A percentile compares a stretch with the other conserved stretches of the same genome.
These are phyloP conservation scores for Penicillium subrubescens DNA, from an alignment of 495 filamentous ascomycete genomes.

Conservation along the genomic window DNA sequence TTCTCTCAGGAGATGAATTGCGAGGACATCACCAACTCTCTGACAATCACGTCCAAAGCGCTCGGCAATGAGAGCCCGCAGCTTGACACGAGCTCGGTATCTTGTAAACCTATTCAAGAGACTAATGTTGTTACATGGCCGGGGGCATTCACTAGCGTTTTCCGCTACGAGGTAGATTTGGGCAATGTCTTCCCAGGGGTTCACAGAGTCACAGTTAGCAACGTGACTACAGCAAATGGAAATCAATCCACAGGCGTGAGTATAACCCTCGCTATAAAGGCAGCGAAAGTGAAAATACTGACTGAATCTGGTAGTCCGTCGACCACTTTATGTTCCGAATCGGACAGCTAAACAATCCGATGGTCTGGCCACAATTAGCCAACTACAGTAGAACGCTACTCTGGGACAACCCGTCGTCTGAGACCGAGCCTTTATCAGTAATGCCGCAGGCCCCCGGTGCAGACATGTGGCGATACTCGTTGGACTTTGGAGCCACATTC, in stretches of 20 bases:
- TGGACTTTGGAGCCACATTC: slow-evolving; percentile 51
- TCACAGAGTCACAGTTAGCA: slow-evolving; percentile 13
- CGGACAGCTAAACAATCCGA: slow-evolving; percentile 46
- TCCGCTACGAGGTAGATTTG: slow-evolving; percentile 43
- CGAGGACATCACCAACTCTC: slow-evolving; percentile 40
- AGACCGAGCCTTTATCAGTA: slow-evolving; percentile 39
- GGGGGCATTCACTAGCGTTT: slow-evolving; percentile 35
- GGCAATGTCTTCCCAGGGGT: slow-evolving; percentile 51
- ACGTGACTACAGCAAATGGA: not conserved
- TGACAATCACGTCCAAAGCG: slow-evolving; percentile 51
- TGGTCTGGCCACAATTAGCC: slow-evolving; percentile 50
- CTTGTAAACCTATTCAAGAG: slow-evolving; percentile 16
- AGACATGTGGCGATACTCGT: slow-evolving; percentile 58
- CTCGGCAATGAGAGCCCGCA: slow-evolving; percentile 24
- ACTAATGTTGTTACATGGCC: not conserved
- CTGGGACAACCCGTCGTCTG: slow-evolving; percentile 43
- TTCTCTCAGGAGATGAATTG: slow-evolving; percentile 64
- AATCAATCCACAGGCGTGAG: slow-evolving; percentile 48
- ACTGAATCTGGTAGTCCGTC: slow-evolving; percentile 22
- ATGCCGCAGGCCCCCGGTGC: slow-evolving; percentile 61
- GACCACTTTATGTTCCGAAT: slow-evolving; percentile 52
- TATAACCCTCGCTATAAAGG: slow-evolving; percentile 25
- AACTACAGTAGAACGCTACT: slow-evolving; percentile 53
- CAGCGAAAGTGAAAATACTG: slow-evolving; percentile 33
- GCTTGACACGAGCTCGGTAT: slow-evolving; percentile 30